Base-by-base conservation (phyloP, 2,329 filamentous ascomycete species). In the Fusarium anguioides region DNA sequence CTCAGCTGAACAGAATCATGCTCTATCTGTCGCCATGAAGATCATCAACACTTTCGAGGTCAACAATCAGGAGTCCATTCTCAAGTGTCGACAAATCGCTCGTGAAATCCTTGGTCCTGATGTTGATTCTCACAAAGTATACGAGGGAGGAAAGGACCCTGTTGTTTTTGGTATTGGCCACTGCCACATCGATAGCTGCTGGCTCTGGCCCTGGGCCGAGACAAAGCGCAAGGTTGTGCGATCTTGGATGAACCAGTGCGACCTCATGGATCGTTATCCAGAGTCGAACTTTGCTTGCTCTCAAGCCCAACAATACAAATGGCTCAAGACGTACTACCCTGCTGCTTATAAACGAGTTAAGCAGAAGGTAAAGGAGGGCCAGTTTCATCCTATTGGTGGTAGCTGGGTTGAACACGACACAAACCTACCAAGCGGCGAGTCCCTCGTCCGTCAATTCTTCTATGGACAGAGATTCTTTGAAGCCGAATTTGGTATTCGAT, bases 321-420 rank as follows among this genome's bases (percentile, higher is more conserved):
- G 96, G 96, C 85, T 98, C 27, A 94, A 98, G 80, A 82, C 91
- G 71, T 84, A 93, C 68, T 99, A 99, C 75, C 95, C 96, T 1
- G 89, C 89, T 37, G 91, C 93, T 3, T 98, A 93, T 76, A 91
- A 96, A 70, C 90, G 95, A 17, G 95, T 99, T 69, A 97, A 96
- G 82, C 83, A 86, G 54, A 97, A 97, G 84, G 91, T 98, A 62
- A 93, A 93, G 78, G 89, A 94, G 73, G 95, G 94, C 21, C 91
- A 87, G 63, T 99, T 99, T 78, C 93, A 97, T 70, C 94, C 94
- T 15, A 95, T 99, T 71, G 96, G 96, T 66, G 96, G 96, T 52
- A 97, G 94, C 80, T 99, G 96, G 96, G 95, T 99, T 17, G 96
- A 99, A 76, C 96, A 99, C 75, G 96, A 99, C 76, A 99, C 96